Evolutionary conservation across 2,329 filamentous ascomycete genomes (phyloP), one percentile per base, ranked within the genome.

Genomic region (Trichoderma sp.): DNA sequence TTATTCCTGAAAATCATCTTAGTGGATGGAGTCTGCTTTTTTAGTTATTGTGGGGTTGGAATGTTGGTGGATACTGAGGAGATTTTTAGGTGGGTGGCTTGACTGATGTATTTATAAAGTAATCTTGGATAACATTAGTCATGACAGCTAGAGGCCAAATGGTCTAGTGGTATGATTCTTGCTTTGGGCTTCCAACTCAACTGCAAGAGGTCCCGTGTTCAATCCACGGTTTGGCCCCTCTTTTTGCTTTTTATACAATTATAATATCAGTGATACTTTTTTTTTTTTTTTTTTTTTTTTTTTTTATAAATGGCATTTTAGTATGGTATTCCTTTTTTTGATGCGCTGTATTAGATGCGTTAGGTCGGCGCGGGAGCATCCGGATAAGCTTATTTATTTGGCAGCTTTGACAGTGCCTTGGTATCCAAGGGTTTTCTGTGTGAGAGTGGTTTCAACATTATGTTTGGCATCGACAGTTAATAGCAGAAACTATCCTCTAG

Each of bases 131-230:
- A 3, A 0, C 28, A 59, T 66, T 66, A 66, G 63, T 66, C 63
- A 66, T 66, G 18, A 21, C 10, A 51, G 18, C 28, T 49, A 68
- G 59, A 30, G 68, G 68, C 68, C 68, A 69, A 69, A 69, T 69
- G 68, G 68, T 69, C 68, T 69, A 69, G 68, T 69, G 68, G 68
- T 69, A 69, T 69, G 68, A 69, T 69, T 69, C 68, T 69, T 69
- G 68, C 68, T 69, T 69, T 69, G 68, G 68, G 68, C 54, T 55
- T 1, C 26, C 16, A n/a, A 68, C 59, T 61, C 65, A 68, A 59
- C 65, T 70, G 68, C 68, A 70, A 70, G 68, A 70, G 68, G 68
- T 70, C 68, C 66, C 68, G 68, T 68, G 68, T 70, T 70, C 68
- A 68, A 70, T 68, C 66, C 68, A 68, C 68, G 68, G 66, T 70